Percentiles rank a stretch among this genome's conserved stretches.
These are phyloP conservation scores for Hanseniaspora meyeri DNA, from an alignment of 805 yeast genomes.

Conservation along the genomic window DNA sequence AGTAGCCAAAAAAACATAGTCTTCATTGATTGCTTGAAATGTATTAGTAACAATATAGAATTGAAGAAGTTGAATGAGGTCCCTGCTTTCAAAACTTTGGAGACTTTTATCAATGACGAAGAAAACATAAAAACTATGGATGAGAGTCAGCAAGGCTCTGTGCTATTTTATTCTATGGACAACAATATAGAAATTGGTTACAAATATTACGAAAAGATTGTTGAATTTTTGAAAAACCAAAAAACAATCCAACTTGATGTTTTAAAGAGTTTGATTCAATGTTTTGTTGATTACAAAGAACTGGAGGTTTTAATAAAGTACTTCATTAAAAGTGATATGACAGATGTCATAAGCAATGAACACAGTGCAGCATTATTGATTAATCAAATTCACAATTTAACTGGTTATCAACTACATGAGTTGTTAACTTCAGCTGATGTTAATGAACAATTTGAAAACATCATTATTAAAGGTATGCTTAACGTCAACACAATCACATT, in stretches of 20 bases:
- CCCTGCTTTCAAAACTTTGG: conserved; percentile 3
- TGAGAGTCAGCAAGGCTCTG: not conserved
- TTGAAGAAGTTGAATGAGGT: conserved; percentile 9
- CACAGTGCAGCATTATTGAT: not conserved
- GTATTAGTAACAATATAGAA: not conserved
- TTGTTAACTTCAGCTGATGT: not conserved
- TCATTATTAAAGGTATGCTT: conserved; percentile 10
- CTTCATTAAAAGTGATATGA: not conserved
- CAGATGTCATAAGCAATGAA: not conserved
- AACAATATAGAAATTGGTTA: conserved; percentile 12
- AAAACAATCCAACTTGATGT: not conserved
- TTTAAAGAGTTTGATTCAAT: not conserved
- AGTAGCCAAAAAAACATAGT: not conserved
- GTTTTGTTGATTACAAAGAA: conserved; percentile 13
- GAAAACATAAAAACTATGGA: not conserved
- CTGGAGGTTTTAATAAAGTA: not conserved
- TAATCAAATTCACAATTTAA: conserved; percentile 1
- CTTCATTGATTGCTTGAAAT: not conserved
- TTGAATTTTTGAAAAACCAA: not conserved
- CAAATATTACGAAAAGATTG: conserved; percentile 4
- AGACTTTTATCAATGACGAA: not conserved
- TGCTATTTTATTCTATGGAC: not conserved
- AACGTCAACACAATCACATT: conserved; percentile 12
- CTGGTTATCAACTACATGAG: conserved; percentile 6
- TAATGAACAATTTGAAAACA: not conserved